Evolutionary conservation across 2,329 filamentous ascomycete species (phyloP).

Genomic region (Sclerotinia spermophila): DNA sequence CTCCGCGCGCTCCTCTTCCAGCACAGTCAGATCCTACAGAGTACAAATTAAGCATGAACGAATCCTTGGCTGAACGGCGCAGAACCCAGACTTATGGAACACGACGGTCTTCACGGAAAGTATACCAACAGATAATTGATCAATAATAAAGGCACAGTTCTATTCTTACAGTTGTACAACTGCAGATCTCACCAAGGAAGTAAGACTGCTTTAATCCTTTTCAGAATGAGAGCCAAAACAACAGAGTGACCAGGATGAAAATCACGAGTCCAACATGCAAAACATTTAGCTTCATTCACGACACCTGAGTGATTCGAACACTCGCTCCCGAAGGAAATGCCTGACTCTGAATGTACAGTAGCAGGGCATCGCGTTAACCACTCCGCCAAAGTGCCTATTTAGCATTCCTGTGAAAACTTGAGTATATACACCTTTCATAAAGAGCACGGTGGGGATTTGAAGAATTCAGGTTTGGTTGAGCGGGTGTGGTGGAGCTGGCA

Average conservation of each 20-base stretch:
- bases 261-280: not conserved
- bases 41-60: not conserved
- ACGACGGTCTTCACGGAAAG: not conserved
- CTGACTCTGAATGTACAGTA: not conserved
- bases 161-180: not conserved
- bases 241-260: not conserved
- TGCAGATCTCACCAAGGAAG: not conserved
- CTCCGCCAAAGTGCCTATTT: conserved; percentile 10
- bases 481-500: not conserved
- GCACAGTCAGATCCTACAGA: not conserved
- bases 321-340: conserved; percentile 19
- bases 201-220: not conserved
- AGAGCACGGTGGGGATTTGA: not conserved
- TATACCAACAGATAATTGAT: not conserved
- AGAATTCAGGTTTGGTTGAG: not conserved
- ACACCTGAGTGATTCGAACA: conserved; percentile 19
- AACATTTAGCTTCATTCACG: fast-evolving
- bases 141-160: not conserved
- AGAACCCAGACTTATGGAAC: not conserved
- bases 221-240: not conserved
- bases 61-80: not conserved
- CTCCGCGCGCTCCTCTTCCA: not conserved
- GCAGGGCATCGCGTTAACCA: conserved; percentile 19
- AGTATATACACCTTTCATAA: not conserved
- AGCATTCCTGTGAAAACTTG: fast-evolving